phyloP scores from a whole-genome alignment of 2,329 filamentous ascomycete genomes.

The Achaetomium macrosporum region DNA sequence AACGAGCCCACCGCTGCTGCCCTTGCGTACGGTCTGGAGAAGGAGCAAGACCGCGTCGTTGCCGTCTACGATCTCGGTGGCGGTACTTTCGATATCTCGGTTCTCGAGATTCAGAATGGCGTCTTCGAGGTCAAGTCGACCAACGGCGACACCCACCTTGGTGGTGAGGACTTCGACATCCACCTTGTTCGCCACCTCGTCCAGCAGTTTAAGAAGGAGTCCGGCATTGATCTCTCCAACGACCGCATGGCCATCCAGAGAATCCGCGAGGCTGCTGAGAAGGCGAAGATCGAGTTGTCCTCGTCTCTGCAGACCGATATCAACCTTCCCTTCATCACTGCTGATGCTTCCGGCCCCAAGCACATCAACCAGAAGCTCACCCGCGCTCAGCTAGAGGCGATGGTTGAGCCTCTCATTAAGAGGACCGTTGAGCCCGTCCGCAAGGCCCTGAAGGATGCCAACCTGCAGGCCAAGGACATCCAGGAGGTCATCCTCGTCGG shows the following conservation, averaged over 20 bases:
- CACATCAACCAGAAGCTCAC: conserved; percentile 97
- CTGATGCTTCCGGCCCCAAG: conserved; percentile 90
- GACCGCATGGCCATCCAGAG: conserved; percentile 99
- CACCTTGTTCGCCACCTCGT: conserved; percentile 89
- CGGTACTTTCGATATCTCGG: conserved; percentile 98
- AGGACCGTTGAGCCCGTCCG: conserved; percentile 87
- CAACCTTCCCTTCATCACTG: conserved; percentile 98
- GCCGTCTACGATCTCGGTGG: conserved; percentile 97
- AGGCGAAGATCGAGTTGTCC: conserved; percentile 98
- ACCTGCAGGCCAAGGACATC: conserved; percentile 85
- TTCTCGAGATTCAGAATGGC: conserved; percentile 94
- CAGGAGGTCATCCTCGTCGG: conserved; percentile 97
- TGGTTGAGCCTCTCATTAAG: conserved; percentile 83
- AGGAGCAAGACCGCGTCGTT: conserved; percentile 82
- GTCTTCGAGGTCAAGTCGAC: conserved; percentile 99
- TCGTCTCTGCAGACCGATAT: conserved; percentile 94
- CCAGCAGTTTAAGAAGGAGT: conserved; percentile 93
- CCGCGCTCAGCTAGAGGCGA: conserved; percentile 84
- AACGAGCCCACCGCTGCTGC: conserved; percentile 97
- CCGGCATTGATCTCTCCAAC: conserved; percentile 77
- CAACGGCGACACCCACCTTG: conserved; percentile 96
- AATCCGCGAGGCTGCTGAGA: conserved; percentile 97
- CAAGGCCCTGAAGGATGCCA: conserved; percentile 95
- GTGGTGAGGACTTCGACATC: conserved; percentile 98
- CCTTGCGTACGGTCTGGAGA: conserved; percentile 92